These are phyloP conservation scores for Rosa persica DNA, from an alignment of 306 rosid species.

Conservation along the genomic window DNA sequence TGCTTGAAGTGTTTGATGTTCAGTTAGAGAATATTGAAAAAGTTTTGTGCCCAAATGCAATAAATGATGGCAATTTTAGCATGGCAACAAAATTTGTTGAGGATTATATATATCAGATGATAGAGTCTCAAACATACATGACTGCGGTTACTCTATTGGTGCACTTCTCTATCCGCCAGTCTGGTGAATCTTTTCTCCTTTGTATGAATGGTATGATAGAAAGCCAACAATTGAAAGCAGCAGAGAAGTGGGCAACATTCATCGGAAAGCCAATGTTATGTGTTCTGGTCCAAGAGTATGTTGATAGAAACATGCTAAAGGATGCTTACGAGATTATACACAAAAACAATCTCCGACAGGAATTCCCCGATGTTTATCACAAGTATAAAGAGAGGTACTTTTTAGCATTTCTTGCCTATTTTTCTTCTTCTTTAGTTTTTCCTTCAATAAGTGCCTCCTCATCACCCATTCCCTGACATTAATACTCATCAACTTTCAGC, in stretches of 20 bases:
- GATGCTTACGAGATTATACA: conserved; percentile 67
- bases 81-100: conserved; percentile 58
- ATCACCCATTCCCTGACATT: conserved; percentile 16
- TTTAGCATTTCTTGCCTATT: neutral
- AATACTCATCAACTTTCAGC: conserved; percentile 46
- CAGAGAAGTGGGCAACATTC: conserved; percentile 94
- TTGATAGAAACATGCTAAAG: conserved; percentile 66
- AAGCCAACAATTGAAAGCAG: conserved; percentile 71
- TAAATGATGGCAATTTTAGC: conserved; percentile 33
- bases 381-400: conserved; percentile 78
- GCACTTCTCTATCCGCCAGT: conserved; percentile 67
- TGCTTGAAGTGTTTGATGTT: conserved; percentile 70
- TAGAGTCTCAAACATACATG: conserved; percentile 60
- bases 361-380: conserved; percentile 76
- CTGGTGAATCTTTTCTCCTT: conserved; percentile 62
- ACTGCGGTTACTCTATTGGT: conserved; percentile 77
- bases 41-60: conserved; percentile 52
- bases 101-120: conserved; percentile 53
- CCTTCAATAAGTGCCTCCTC: conserved; percentile 8
- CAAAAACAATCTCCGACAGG: conserved; percentile 71
- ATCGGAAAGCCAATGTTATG: conserved; percentile 80
- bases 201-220: conserved; percentile 74
- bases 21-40: conserved; percentile 59
- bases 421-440: conserved; percentile 4
- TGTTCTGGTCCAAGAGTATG: conserved; percentile 60